phyloP scores from a whole-genome alignment of 2,329 filamentous ascomycete species.

The Xylariaceae sp. region DNA sequence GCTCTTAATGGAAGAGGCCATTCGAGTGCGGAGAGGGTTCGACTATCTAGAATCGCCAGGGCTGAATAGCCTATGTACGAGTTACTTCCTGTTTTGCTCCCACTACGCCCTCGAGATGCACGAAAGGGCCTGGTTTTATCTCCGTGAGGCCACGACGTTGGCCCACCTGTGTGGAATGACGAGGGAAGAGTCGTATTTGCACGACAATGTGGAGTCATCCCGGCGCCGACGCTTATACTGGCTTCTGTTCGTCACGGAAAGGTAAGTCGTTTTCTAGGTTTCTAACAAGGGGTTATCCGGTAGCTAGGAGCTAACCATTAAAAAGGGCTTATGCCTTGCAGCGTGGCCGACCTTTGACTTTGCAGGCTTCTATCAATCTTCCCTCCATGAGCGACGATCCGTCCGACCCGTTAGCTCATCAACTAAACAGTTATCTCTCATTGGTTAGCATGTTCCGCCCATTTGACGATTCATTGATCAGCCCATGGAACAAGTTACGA shows the following conservation, averaged over 20 bases:
- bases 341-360: constrained; percentile 61
- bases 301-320: constrained; percentile 9
- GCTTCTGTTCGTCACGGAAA: constrained; percentile 66
- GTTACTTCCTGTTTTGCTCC: constrained; percentile 71
- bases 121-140: constrained; percentile 71
- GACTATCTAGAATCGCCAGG: constrained; percentile 54
- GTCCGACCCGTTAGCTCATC: constrained; percentile 47
- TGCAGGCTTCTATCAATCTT: constrained; percentile 63
- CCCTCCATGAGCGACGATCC: constrained; percentile 58
- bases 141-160: constrained; percentile 71
- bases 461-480: constrained; percentile 60
- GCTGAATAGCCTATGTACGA: constrained; percentile 60
- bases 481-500: constrained; percentile 61
- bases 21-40: constrained; percentile 58
- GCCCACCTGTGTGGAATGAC: constrained; percentile 55
- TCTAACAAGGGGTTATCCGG: neutral
- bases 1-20: constrained; percentile 60
- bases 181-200: constrained; percentile 57
- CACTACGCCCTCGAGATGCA: constrained; percentile 67
- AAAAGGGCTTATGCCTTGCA: constrained; percentile 63
- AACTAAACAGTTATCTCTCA: constrained; percentile 52
- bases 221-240: constrained; percentile 64
- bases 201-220: constrained; percentile 54
- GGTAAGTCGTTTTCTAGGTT: constrained; percentile 38
- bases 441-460: constrained; percentile 59